A percentile compares a stretch with the other conserved stretches of the same genome.
Conservation (phyloP, 345 rosid species). For the Dimocarpus longan region DNA sequence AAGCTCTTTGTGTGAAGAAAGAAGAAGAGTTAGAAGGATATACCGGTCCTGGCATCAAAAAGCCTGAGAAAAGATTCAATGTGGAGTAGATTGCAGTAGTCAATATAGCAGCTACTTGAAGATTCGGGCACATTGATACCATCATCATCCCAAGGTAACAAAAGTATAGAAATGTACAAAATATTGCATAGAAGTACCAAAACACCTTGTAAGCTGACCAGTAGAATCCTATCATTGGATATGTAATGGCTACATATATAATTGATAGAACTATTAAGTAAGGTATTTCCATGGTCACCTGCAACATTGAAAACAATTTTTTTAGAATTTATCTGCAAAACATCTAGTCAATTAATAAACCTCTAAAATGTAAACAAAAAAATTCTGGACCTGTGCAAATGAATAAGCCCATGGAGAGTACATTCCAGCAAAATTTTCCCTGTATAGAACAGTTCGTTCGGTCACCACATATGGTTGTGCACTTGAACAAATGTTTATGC, state of each 20-base stretch:
- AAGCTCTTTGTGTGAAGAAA: not conserved
- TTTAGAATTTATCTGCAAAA: not conserved
- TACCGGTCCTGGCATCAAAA: constrained; percentile 34
- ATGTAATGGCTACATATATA: constrained; percentile 3
- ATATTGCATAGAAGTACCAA: constrained; percentile 27
- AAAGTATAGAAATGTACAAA: constrained; percentile 31
- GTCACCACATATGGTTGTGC: not conserved
- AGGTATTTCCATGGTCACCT: constrained; percentile 31
- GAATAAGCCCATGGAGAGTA: no score
- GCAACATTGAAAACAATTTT: not conserved
- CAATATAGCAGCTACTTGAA: constrained; percentile 13
- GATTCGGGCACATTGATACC: constrained; percentile 22
- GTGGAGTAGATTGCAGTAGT: constrained; percentile 23
- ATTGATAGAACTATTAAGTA: constrained; percentile 19
- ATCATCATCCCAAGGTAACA: constrained; percentile 34
- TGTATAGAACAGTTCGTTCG: no score
- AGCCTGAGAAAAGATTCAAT: constrained; percentile 36
- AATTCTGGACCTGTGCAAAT: not conserved
- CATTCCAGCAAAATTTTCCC: no score
- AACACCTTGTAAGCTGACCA: constrained; percentile 28
- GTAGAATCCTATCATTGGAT: constrained; percentile 10
- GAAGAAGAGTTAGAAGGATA: not conserved
- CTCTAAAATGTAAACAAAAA: not conserved
- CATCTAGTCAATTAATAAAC: not conserved
- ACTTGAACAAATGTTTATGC: constrained; percentile 1